Evolutionary conservation across 129 eudicot genomes (phyloP), one percentile per base, ranked within the genome.

Genomic region (Silybum marianum): DNA sequence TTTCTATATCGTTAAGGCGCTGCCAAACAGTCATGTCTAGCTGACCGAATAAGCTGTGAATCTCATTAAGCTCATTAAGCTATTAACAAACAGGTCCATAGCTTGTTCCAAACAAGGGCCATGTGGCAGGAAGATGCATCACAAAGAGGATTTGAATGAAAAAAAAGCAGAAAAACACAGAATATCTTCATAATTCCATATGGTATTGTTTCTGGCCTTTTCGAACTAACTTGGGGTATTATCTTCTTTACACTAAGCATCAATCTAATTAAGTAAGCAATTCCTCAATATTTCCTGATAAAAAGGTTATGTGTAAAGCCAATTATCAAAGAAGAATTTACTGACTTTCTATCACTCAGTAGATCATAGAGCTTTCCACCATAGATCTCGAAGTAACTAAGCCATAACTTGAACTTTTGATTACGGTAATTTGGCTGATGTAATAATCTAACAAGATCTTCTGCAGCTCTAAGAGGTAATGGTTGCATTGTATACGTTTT

Each of bases 401-500:
- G 95, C 98, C 98, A 94, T 83, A 94, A 67, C 80, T 94, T 94
- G 84, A 90, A 94, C 85, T 87, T 92, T 82, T 94, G 98, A 81
- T 84, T 89, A 51, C 90, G 91, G 75, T 94, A 94, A 34, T 78
- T 81, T 62, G 97, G 97, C 51, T 94, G 98, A 74, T 87, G 90
- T 78, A 94, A 87, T 82, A 91, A 87, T 84, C 93, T 90, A 21
- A 94, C 92, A 67, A 94, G 98, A 85, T 92, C 97, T 81, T 90
- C 97, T 5, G 97, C 97, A 69, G 98, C 98, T 88, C 98, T 89
- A 51, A 94, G 88, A 74, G 98, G 98, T 81, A 94, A 79, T 30
- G 98, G 98, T 81, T 94, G 94, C 98, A 94, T 94, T 22, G 97
- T 94, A 73, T 86, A 94, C 67, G 98, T 94, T 88, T 94, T 94